These are phyloP conservation scores for Reutealis trisperma DNA, from an alignment of 345 rosid genomes.

Conservation along the genomic window DNA sequence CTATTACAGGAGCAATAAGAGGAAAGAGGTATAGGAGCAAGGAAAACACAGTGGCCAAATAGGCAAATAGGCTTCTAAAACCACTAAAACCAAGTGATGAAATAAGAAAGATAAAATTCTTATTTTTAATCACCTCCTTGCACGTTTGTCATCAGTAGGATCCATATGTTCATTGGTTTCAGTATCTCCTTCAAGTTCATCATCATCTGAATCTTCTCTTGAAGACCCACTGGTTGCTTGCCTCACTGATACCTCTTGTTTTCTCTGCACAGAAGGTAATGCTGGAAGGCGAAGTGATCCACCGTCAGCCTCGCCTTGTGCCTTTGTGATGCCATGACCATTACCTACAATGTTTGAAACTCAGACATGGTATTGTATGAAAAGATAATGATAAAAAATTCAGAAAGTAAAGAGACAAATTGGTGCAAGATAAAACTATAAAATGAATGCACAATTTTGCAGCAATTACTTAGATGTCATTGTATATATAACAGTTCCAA, in stretches of 20 bases:
- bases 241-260: constrained; percentile 48
- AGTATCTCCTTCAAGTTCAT: constrained; percentile 85
- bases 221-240: constrained; percentile 92
- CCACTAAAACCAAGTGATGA: background rate
- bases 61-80: background rate
- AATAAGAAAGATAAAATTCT: background rate
- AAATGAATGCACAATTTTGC: background rate
- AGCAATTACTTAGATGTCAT: background rate
- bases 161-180: constrained; percentile 61
- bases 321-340: constrained; percentile 28
- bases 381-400: background rate
- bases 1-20: background rate
- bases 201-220: constrained; percentile 88
- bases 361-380: constrained; percentile 17
- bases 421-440: constrained; percentile 3
- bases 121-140: constrained; percentile 57
- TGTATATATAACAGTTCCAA: background rate
- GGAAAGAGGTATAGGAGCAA: background rate
- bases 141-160: constrained; percentile 64
- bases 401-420: constrained; percentile 1
- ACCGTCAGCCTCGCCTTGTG: constrained; percentile 42
- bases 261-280: constrained; percentile 40
- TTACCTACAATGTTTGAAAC: constrained; percentile 41
- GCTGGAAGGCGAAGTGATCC: constrained; percentile 37
- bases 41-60: background rate